Evolutionary conservation across 2,329 filamentous ascomycete genomes (phyloP).

Genomic region (Clarireedia monteithiana): DNA sequence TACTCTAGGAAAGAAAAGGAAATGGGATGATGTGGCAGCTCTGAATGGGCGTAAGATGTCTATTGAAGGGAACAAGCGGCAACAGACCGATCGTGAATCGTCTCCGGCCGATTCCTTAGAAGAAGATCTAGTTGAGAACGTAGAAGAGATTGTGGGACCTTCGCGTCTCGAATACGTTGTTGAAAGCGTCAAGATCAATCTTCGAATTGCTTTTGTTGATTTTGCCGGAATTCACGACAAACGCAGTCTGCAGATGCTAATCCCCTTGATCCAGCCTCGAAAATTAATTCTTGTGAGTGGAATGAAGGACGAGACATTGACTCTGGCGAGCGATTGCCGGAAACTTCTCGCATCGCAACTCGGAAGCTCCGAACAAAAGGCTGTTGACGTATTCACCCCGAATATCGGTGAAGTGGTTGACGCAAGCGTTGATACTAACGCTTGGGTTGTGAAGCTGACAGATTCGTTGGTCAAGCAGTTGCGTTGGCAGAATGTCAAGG

Average conservation of each 20-base stretch:
- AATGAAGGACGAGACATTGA: constrained; percentile 66
- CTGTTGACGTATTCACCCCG: constrained; percentile 72
- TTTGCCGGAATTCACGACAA: constrained; percentile 90
- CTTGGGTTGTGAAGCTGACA: constrained; percentile 89
- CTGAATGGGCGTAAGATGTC: constrained; percentile 33
- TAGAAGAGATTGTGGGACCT: constrained; percentile 53
- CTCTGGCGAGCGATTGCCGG: constrained; percentile 73
- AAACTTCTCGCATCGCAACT: constrained; percentile 48
- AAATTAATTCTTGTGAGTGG: constrained; percentile 92
- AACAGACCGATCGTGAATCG: constrained; percentile 35
- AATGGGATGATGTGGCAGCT: constrained; percentile 69
- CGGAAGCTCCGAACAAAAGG: constrained; percentile 38
- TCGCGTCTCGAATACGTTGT: constrained; percentile 64
- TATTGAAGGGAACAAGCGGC: constrained; percentile 50
- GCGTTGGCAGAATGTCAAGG: constrained; percentile 90
- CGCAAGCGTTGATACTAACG: constrained; percentile 94
- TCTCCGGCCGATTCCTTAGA: constrained; percentile 35
- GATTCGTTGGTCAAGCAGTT: constrained; percentile 77
- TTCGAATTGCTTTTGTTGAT: constrained; percentile 81
- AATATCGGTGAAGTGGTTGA: constrained; percentile 66
- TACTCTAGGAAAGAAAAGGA: constrained; percentile 81
- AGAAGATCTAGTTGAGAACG: constrained; percentile 52
- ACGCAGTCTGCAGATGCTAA: constrained; percentile 86
- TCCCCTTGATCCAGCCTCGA: constrained; percentile 86
- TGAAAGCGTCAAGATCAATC: constrained; percentile 57